Evolutionary conservation across 805 yeast species (phyloP), one percentile per base, ranked within the genome.

Genomic region (Candida sonorensis): DNA sequence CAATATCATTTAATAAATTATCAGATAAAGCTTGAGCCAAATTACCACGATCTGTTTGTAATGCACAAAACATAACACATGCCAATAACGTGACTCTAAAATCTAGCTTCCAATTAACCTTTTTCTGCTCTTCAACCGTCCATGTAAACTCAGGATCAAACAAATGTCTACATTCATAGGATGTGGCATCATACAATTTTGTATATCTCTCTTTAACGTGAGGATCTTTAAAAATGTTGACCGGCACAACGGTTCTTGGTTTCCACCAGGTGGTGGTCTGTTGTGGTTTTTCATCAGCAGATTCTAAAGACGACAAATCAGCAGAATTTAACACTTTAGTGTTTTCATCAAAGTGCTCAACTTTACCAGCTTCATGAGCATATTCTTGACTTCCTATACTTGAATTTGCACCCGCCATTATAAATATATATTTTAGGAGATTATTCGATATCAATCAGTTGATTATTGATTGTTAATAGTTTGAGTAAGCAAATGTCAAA

Each of bases 81-180:
- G 81, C 80, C 62, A 77, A 64, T 19, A 73, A 53, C 4, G 76
- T 60, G 17, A 78, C 81, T 28, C 66, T 57, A 57, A 62, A 62
- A 39, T 79, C 83, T 26, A 73, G 59, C 45, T 73, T 75, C 50
- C 73, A 46, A 11, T 67, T 50, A 5, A 77, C 47, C 26, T 51
- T 58, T 23, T 54, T 59, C 38, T 78, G 82, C 44, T 75, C 81
- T 29, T 64, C 57, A 4, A 40, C 42, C 0, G 71, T 59, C 84
- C 83, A 77, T 9, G 62, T 60, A 23, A 75, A 64, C 0, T 62
- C 59, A 0, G 83, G 80, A 46, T 80, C 83, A 45, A 78, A 71
- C 12, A 61, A 61, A 22, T 61, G 56, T 15, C 71, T 59, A 38
- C 80, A 69, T 46, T 77, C 84, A 45, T 77, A 77, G 8, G 66